These are phyloP conservation scores for Podila epicladia DNA, from an alignment of 192 early-diverging fungal species.

Conservation along the genomic window DNA sequence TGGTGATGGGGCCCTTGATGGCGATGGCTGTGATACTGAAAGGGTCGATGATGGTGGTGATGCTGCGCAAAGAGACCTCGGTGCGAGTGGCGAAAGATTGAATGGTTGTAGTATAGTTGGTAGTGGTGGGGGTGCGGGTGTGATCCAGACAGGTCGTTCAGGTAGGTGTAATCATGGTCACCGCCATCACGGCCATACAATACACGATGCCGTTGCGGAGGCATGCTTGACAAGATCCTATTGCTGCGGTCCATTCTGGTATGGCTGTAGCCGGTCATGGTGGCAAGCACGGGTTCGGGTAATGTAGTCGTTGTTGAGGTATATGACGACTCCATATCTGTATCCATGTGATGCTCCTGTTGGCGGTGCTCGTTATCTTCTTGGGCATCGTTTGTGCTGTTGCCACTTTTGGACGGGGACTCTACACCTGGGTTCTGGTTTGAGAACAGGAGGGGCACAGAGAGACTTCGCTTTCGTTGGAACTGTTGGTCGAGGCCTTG, in stretches of 20 bases:
- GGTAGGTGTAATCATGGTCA: neutral
- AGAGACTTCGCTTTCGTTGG: conserved; percentile 29
- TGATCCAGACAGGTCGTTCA: neutral
- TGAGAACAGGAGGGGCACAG: conserved; percentile 23
- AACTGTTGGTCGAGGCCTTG: conserved; percentile 6
- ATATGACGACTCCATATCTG: neutral
- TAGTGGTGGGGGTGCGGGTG: conserved; percentile 5
- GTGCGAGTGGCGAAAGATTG: neutral
- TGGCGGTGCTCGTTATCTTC: conserved; percentile 1
- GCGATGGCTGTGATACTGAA: neutral
- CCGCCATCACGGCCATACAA: neutral
- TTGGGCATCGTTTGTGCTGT: neutral
- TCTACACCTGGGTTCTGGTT: too few relatives aligned
- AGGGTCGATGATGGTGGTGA: neutral
- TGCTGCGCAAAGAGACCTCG: neutral
- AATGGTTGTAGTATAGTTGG: conserved; percentile 2
- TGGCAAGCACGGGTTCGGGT: neutral
- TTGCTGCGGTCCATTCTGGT: neutral
- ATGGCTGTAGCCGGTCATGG: conserved; percentile 7
- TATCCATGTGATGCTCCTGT: conserved; percentile 1
- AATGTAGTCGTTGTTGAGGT: neutral
- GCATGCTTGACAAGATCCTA: conserved; percentile 6
- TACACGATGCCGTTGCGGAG: conserved; percentile 3
- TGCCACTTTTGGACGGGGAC: neutral
- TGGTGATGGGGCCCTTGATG: conserved; percentile 9